Base-by-base conservation (phyloP, 495 filamentous ascomycete genomes). In the Staphylotrichum tortipilum region DNA sequence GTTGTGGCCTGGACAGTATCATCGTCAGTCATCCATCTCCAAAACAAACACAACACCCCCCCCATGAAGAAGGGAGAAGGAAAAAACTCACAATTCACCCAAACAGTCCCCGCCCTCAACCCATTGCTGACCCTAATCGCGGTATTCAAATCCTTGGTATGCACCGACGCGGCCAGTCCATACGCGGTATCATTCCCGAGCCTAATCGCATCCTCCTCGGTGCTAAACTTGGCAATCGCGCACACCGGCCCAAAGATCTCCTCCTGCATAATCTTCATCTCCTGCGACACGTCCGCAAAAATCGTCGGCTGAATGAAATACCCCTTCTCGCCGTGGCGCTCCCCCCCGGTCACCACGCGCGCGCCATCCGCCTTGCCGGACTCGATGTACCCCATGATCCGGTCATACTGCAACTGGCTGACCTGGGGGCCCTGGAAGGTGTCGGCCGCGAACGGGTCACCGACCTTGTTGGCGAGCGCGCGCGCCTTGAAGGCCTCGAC, bases 381-480 rank as follows among this genome's bases (percentile, higher is more conserved):
- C 63, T 96, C 73, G 66, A 98, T 97, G 78, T 96, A 97, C 63
- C 83, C 80, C 94, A 98, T 97, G 72, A 98, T 92, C 53, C 89
- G 87, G 72, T 98, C 91, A 60, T 85, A 97, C 72, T 98, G 92
- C 28, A 95, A 72, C 70, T 97, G 76, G 24, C 88, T 94, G 58
- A 98, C 87, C 69, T 96, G 92, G 23, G 92, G 92, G 52, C 92
- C 92, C 74, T 97, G 94, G 88, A 97, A 97, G 50, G 92, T 97
- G 44, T 85, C 77, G 42, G 72, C 53, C 48, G 78, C 72, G 77
- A 96, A 96, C 60, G 92, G 92, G 74, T 98, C 88, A 52, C 94
- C 92, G 57, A 97, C 84, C 63, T 82, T 76, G 77, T 96, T 97
- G 63, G 79, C 67, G 50, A 70, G 54, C 17, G 90, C 88, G 55